Percentiles rank a stretch among this genome's conserved stretches.
Conservation (phyloP, 1,284 basidiomycete species). For the Ustilago tritici region DNA sequence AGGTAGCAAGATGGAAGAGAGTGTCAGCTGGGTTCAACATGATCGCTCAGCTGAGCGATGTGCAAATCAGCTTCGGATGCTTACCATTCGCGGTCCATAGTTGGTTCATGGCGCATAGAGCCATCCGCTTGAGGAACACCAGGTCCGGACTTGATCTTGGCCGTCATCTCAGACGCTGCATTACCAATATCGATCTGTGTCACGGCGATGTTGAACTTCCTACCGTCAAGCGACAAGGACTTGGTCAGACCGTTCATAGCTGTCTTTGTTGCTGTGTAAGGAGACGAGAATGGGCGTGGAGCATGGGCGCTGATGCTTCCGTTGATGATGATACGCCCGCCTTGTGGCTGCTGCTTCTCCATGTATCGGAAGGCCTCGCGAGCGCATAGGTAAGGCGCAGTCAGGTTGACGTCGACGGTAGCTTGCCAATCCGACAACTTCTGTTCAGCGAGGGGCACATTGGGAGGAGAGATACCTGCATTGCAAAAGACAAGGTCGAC, state of each 20-base stretch:
- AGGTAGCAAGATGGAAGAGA: background rate
- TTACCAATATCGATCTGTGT: conserved; percentile 62
- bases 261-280: conserved; percentile 60
- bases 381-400: conserved; percentile 55
- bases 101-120: conserved; percentile 48
- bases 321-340: conserved; percentile 62
- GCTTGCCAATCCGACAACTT: conserved; percentile 57
- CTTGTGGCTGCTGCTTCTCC: conserved; percentile 49
- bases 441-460: conserved; percentile 48
- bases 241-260: conserved; percentile 59
- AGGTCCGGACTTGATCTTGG: conserved; percentile 48
- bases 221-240: conserved; percentile 55
- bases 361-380: conserved; percentile 61
- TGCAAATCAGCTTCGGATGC: conserved; percentile 2
- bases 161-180: conserved; percentile 58
- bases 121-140: conserved; percentile 58
- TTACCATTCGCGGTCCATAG: conserved; percentile 52
- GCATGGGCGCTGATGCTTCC: conserved; percentile 57
- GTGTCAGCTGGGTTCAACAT: background rate
- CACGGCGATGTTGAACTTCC: conserved; percentile 54
- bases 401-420: conserved; percentile 57
- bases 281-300: conserved; percentile 44
- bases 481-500: conserved; percentile 60
- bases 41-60: background rate
- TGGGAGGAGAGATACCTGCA: conserved; percentile 56